Evolutionary conservation across 2,329 filamentous ascomycete species (phyloP), one percentile per base, ranked within the genome.

Genomic region (Phaeoacremonium minimum): DNA sequence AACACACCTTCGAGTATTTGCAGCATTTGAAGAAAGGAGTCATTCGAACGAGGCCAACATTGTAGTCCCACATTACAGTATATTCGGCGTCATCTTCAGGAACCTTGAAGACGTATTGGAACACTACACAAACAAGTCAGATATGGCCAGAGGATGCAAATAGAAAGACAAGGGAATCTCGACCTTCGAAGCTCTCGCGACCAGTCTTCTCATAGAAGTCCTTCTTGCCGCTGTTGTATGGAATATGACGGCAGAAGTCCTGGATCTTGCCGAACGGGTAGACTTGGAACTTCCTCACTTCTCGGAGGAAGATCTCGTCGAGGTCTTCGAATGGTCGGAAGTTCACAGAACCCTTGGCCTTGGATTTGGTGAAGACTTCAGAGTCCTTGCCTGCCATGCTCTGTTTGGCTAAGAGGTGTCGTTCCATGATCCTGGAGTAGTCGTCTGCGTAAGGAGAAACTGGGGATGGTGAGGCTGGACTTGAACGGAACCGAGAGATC

Each of bases 21-120:
- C 83, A 83, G 47, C 86, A 89, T 60, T 95, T 95, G 74, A 97
- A 97, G 56, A 97, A 87, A 18, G 89, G 85, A 3, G 90, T 96
- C 61, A 95, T 94, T 43, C 91, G 83, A 44, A 97, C 90, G 18
- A 97, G 80, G 7, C 93, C 93, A 43, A 91, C 80, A 50, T 94
- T 91, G 66, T 96, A 96, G 60, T 98, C 93, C 93, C 93, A 98
- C 78, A 96, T 89, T 42, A 97, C 81, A 1, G 77, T 78, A 57
- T 85, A 90, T 35, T 76, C 70, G 44, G 71, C 73, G 3, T 82
- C 73, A 31, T 85, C 76, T 9, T 72, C 78, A 1, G 85, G 85
- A 4, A 84, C 57, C 47, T 71, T 76, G 68, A 94, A 96, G 22
- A 77, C 80, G 60, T 96, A 97, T 50, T 89, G 80, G 57, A 90